A percentile compares a stretch with the other conserved stretches of the same genome.
Evolutionary conservation across 129 eudicot species (phyloP).

Genomic region (Mikania micrantha): DNA sequence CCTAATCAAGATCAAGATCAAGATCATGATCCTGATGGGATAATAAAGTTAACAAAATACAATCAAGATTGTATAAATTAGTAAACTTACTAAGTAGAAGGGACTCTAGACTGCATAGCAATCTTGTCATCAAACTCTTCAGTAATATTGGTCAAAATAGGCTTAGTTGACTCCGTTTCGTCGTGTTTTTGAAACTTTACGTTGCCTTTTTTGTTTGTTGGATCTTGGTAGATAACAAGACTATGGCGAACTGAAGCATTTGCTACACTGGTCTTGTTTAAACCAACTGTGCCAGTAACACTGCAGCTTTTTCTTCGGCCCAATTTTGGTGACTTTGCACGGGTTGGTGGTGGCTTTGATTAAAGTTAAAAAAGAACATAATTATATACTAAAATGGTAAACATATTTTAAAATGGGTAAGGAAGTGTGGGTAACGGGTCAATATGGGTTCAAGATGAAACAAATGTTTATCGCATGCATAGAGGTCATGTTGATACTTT

Average conservation of each 20-base stretch:
- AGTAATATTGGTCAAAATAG: slow-evolving; percentile 17
- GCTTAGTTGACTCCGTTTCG: slow-evolving; percentile 18
- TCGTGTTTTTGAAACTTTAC: slow-evolving; percentile 17
- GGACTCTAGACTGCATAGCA: slow-evolving; percentile 34
- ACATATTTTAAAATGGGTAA: neutral
- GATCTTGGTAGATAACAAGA: slow-evolving; percentile 38
- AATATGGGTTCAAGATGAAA: neutral
- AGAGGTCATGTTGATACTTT: neutral
- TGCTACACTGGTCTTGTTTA: slow-evolving; percentile 30
- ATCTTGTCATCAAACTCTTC: slow-evolving; percentile 27
- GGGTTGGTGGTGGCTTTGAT: slow-evolving; percentile 70
- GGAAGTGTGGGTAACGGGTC: neutral
- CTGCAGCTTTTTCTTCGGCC: slow-evolving; percentile 85
- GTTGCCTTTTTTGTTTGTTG: slow-evolving; percentile 24
- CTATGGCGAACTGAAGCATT: slow-evolving; percentile 36
- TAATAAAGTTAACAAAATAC: slow-evolving; percentile 20
- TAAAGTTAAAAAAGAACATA: neutral
- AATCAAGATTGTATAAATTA: slow-evolving; percentile 32
- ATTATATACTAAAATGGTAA: neutral
- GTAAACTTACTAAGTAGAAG: slow-evolving; percentile 22
- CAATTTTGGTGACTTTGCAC: slow-evolving; percentile 83
- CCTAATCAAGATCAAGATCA: slow-evolving; percentile 19
- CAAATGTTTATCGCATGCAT: neutral
- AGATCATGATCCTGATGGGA: slow-evolving; percentile 15
- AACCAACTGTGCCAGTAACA: slow-evolving; percentile 36